phyloP scores from a whole-genome alignment of 805 yeast genomes.

The Kuraishia capsulata region DNA sequence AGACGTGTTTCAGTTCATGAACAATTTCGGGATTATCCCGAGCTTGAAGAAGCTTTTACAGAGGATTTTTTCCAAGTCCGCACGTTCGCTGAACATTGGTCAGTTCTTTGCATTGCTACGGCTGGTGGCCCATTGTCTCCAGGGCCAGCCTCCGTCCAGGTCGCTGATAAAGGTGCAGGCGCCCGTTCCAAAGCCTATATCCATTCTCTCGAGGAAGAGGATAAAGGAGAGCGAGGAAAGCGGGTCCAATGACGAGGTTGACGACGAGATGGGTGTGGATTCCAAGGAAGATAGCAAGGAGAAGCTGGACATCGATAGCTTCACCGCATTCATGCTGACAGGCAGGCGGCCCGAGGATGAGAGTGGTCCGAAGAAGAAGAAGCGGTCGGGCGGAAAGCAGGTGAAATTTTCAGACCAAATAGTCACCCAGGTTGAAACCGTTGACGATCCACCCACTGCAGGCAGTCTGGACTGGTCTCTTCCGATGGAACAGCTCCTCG shows the following conservation, averaged over 20 bases:
- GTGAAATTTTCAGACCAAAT: constrained; percentile 70
- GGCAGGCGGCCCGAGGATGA: constrained; percentile 57
- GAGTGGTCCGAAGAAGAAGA: constrained; percentile 21
- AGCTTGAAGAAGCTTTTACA: constrained; percentile 40
- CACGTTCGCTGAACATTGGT: constrained; percentile 66
- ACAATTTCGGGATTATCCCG: constrained; percentile 61
- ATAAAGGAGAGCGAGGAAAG: constrained; percentile 34
- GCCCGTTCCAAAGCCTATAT: constrained; percentile 69
- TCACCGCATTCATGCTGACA: constrained; percentile 74
- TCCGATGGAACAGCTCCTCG: constrained; percentile 70
- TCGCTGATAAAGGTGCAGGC: constrained; percentile 44
- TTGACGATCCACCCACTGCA: constrained; percentile 3
- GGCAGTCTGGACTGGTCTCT: constrained; percentile 44
- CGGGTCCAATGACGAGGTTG: constrained; percentile 11
- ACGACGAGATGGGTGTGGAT: constrained; percentile 7
- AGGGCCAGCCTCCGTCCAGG: constrained; percentile 44
- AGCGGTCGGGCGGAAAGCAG: constrained; percentile 39
- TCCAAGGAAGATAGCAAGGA: constrained; percentile 8
- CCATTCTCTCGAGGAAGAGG: constrained; percentile 60
- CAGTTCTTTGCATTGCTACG: constrained; percentile 86
- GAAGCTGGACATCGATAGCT: constrained; percentile 73
- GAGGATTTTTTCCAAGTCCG: constrained; percentile 39
- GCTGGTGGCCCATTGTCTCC: constrained; percentile 58
- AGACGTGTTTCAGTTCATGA: constrained; percentile 73
- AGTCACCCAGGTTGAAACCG: constrained; percentile 16